A percentile compares a stretch with the other conserved stretches of the same genome.
Evolutionary conservation across 805 yeast genomes (phyloP).

Genomic region (Candida anglica): DNA sequence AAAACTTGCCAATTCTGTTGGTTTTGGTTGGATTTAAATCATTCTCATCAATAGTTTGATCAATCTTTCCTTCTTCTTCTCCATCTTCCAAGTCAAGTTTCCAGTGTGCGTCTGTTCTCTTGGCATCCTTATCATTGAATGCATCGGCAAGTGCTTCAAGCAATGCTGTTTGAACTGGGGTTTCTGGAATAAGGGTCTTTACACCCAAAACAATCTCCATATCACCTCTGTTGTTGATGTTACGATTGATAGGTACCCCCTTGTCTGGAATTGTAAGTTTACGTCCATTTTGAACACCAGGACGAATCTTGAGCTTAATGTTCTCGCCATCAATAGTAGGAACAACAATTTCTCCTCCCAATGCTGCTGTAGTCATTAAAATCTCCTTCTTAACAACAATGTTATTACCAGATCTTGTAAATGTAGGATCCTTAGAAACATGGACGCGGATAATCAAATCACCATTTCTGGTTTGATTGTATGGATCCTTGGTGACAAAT

Average conservation of each 20-base stretch:
- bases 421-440: conserved; percentile 70
- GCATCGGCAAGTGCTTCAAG: conserved; percentile 95
- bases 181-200: conserved; percentile 66
- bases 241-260: conserved; percentile 72
- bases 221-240: conserved; percentile 65
- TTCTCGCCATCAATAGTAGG: conserved; percentile 84
- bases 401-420: conserved; percentile 63
- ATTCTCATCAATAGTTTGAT: conserved; percentile 26
- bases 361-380: conserved; percentile 92
- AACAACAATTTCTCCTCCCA: conserved; percentile 88
- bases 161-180: conserved; percentile 81
- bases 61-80: conserved; percentile 6
- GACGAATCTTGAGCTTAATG: conserved; percentile 72
- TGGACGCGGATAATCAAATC: conserved; percentile 81
- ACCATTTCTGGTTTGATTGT: conserved; percentile 70
- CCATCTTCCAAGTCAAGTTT: conserved; percentile 24
- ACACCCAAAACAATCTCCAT: conserved; percentile 73
- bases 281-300: conserved; percentile 80
- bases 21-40: conserved; percentile 48
- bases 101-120: conserved; percentile 51
- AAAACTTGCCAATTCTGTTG: conserved; percentile 54
- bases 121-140: conserved; percentile 75
- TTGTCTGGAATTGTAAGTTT: conserved; percentile 73
- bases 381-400: conserved; percentile 63
- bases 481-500: conserved; percentile 63